A percentile compares a stretch with the other conserved stretches of the same genome.
phyloP scores from a whole-genome alignment of 495 filamentous ascomycete genomes.

The Glonium stellatum region DNA sequence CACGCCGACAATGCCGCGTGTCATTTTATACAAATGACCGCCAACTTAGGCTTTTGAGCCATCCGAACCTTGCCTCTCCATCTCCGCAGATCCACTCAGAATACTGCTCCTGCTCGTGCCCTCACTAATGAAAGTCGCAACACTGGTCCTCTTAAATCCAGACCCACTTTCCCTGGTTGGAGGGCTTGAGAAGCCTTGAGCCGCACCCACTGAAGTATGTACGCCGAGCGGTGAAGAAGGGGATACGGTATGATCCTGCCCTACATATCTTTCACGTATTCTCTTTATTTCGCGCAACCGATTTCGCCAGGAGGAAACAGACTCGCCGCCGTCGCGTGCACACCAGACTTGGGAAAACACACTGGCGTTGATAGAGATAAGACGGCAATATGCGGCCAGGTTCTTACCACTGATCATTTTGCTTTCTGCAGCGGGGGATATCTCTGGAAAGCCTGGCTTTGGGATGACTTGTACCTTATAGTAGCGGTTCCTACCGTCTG shows the following conservation, averaged over 20 bases:
- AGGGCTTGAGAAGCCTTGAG: slow-evolving; percentile 11
- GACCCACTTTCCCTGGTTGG: slow-evolving; percentile 4
- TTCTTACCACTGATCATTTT: slow-evolving; percentile 78
- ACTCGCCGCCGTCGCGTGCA: slow-evolving; percentile 70
- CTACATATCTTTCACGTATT: slow-evolving; percentile 56
- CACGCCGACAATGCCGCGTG: neutral
- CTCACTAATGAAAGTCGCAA: slow-evolving; percentile 23
- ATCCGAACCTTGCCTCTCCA: neutral
- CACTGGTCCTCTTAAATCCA: slow-evolving; percentile 22
- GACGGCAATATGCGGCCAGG: slow-evolving; percentile 78
- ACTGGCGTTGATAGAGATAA: slow-evolving; percentile 86
- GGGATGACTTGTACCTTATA: slow-evolving; percentile 81
- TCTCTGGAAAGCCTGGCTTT: slow-evolving; percentile 76
- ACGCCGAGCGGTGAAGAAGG: slow-evolving; percentile 7
- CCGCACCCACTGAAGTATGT: neutral
- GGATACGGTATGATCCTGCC: slow-evolving; percentile 1
- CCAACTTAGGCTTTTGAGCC: neutral
- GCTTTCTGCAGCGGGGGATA: slow-evolving; percentile 77
- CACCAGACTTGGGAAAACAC: slow-evolving; percentile 87
- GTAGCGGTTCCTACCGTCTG: slow-evolving; percentile 47
- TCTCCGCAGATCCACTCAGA: slow-evolving; percentile 5
- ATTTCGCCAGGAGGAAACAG: slow-evolving; percentile 83
- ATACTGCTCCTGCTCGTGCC: slow-evolving; percentile 24
- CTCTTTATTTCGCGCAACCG: slow-evolving; percentile 76
- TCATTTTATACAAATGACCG: neutral